Evolutionary conservation across 805 yeast genomes (phyloP), one percentile per base, ranked within the genome.

Genomic region (Maudiozyma saulgeensis): DNA sequence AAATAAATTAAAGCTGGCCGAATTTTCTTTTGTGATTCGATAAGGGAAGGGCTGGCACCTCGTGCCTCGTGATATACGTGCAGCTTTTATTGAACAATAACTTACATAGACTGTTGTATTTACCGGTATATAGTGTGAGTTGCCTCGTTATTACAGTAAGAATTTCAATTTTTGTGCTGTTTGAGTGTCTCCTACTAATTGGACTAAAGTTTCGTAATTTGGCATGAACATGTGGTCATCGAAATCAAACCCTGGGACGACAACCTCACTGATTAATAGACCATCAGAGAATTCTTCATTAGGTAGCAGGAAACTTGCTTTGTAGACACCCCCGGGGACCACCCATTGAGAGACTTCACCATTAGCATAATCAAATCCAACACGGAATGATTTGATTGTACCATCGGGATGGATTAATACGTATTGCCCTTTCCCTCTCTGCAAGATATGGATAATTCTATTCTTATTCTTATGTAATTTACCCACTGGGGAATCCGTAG

Each of bases 291-390:
- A 57, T 37, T 63, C 73, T 6, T 56, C 64, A 41, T 67, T 57
- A n/a, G 77, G 76, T 3, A 71, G 41, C 23, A 77, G 48, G 56
- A 75, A 79, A 45, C 80, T 74, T 4, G 82, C 81, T 57, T 79
- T 79, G 65, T 74, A 79, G 18, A 74, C 77, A 12, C 76, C 81
- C 1, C 81, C 80, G 11, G 80, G 81, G n/a, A 79, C 82, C 6
- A 79, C 81, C 82, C 82, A 79, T 59, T 79, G 84, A 41, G 75
- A 67, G 4, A 73, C 66, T 57, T 78, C 81, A 6, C 80, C 80
- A 12, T 62, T 62, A 0, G 62, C 60, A 35, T 68, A 62, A 52
- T 77, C 70, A 52, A 77, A 76, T 0, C 83, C 84, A 26, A 78
- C 82, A 21, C 67, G 68, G 57, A 78, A 79, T 1, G 77, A 66